Evolutionary conservation across 805 yeast genomes (phyloP).

Genomic region (Candida arabinofermentans): DNA sequence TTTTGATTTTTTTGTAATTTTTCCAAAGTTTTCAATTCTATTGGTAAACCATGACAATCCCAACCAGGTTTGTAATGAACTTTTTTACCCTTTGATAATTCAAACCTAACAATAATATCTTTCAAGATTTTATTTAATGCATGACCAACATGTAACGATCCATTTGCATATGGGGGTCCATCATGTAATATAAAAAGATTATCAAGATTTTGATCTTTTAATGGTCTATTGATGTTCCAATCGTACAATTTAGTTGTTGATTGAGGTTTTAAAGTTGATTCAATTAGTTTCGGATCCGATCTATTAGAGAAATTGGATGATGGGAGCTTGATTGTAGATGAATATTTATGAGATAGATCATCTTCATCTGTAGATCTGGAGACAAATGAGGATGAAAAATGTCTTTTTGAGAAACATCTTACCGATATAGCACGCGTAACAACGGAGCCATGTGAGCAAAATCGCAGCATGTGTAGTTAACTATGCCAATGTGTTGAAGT

Average conservation of each 20-base stretch:
- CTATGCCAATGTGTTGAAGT: too few relatives aligned
- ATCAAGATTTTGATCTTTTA: conserved; percentile 25
- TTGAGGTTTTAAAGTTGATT: conserved; percentile 42
- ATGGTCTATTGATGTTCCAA: conserved; percentile 45
- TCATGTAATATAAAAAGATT: conserved; percentile 74
- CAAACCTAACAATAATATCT: conserved; percentile 75
- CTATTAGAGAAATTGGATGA: conserved; percentile 63
- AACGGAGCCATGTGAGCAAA: not conserved
- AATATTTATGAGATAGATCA: conserved; percentile 17
- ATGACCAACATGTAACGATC: conserved; percentile 88
- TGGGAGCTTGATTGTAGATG: conserved; percentile 46
- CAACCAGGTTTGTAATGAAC: conserved; percentile 88
- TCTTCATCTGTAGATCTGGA: not conserved
- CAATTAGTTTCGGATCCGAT: conserved; percentile 43
- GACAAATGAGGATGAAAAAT: not conserved
- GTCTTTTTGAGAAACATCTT: not conserved
- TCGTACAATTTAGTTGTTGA: conserved; percentile 58
- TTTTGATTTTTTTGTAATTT: conserved; percentile 32
- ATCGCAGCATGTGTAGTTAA: not conserved
- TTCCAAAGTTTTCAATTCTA: conserved; percentile 79
- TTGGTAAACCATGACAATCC: conserved; percentile 99
- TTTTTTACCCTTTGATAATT: conserved; percentile 53
- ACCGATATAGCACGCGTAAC: too few relatives aligned
- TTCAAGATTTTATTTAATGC: conserved; percentile 85
- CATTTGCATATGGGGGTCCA: conserved; percentile 99